Base-by-base conservation (phyloP, 1,284 basidiomycete genomes). In the Microbotryum silenes-acaulis region DNA sequence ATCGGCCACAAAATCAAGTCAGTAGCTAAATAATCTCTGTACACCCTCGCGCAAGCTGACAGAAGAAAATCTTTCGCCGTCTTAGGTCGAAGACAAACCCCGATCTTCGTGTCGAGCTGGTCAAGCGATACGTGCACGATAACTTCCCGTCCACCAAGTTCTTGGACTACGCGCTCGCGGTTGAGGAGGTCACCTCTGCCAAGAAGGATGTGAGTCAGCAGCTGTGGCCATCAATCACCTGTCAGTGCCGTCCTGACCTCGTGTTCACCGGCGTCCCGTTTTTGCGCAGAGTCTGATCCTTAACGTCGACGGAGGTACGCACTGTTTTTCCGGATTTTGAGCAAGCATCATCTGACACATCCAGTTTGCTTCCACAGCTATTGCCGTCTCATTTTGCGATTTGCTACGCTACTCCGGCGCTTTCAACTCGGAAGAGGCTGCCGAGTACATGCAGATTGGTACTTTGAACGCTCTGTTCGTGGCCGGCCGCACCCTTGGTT, bases 1-100 rank as follows among this genome's bases (percentile, higher is more conserved):
- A 98, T 98, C 72, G 94, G 94, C 61, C 94, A 98, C 86, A 97
- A 97, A 84, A 97, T 98, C 83, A 98, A 98, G 86, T 68, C 59
- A 50, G 48, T 12, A n/a, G 20, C 16, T 12, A 5, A 14, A 8
- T 10, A 8, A 1, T 50, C 20, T 50, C 5, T 23, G 21, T 50
- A 1, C 27, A 10, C 27, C 20, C 3, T 50, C 27, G 21, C 48
- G 48, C 48, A n/a, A 42, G 37, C 37, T 42, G 37, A 42, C 12
- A 42, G 37, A 42, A 42, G 16, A 42, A 1, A 4, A 18, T 4
- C 2, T 18, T 18, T 42, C 37, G 37, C 37, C 4, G 12, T 42
- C 37, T 3, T 10, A 42, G 37, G 25, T 56, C 63, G 62, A 68
- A 70, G 74, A 93, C 91, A 79, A 96, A 96, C 84, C 92, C 91